Conservation (phyloP, 2,329 filamentous ascomycete genomes). For the Sporothrix protearum region DNA sequence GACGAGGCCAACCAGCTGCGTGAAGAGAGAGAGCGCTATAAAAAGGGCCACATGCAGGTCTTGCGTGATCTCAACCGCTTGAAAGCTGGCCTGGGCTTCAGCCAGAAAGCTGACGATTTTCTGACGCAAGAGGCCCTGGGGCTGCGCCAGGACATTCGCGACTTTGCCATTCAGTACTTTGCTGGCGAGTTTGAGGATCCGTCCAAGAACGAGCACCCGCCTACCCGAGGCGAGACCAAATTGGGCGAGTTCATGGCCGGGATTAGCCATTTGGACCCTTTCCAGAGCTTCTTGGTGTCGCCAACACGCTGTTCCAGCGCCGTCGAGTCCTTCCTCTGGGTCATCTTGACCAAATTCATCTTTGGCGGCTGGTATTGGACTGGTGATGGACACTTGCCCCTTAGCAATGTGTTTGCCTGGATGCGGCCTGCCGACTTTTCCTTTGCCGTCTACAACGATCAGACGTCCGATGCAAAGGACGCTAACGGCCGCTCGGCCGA, state of each 20-base stretch:
- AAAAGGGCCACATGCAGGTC: constrained; percentile 19
- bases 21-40: constrained; percentile 20
- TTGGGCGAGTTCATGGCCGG: constrained; percentile 15
- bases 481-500: not conserved
- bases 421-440: constrained; percentile 17
- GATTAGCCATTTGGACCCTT: constrained; percentile 17
- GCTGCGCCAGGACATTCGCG: constrained; percentile 25
- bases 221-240: not conserved
- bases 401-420: constrained; percentile 11
- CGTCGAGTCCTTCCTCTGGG: constrained; percentile 22
- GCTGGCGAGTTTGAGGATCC: not conserved
- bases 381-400: constrained; percentile 2
- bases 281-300: constrained; percentile 15
- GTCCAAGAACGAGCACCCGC: not conserved
- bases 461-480: not conserved
- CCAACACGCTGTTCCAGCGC: constrained; percentile 19
- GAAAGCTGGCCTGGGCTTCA: constrained; percentile 21
- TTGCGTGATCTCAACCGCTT: constrained; percentile 25
- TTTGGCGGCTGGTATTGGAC: constrained; percentile 25
- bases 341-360: constrained; percentile 9
- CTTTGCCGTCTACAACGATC: not conserved
- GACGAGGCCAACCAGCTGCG: constrained; percentile 8
- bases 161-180: constrained; percentile 24
- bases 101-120: constrained; percentile 20
- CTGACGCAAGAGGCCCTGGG: constrained; percentile 9